These are phyloP conservation scores for Umbelopsis sp. DNA, from an alignment of 371 early-diverging fungal species.

Conservation along the genomic window DNA sequence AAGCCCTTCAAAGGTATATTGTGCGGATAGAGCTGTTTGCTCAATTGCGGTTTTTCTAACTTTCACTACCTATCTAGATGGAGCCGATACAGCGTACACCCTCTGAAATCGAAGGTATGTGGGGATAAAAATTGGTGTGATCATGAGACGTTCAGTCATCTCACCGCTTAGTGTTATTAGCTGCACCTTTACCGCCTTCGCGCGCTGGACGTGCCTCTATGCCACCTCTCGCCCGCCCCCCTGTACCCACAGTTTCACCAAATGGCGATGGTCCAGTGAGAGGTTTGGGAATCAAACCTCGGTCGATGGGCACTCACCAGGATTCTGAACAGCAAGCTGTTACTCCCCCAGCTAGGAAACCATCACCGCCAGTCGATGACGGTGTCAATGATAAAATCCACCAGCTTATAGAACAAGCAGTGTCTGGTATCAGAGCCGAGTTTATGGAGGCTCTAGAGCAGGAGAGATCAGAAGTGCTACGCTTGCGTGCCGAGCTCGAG, in stretches of 20 bases:
- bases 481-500: background rate
- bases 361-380: background rate
- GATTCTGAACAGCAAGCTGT: background rate
- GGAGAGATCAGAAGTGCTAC: background rate
- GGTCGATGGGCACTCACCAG: background rate
- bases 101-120: background rate
- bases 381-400: background rate
- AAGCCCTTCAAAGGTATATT: background rate
- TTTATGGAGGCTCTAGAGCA: conserved; percentile 3
- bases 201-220: background rate
- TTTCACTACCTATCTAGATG: background rate
- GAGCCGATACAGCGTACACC: background rate
- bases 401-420: background rate
- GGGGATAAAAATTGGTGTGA: background rate
- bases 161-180: background rate
- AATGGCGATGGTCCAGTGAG: conserved; percentile 17
- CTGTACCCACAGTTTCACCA: conserved; percentile 22
- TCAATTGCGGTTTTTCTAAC: background rate
- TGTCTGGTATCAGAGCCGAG: background rate
- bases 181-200: background rate
- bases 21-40: background rate
- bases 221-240: background rate
- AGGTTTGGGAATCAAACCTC: background rate
- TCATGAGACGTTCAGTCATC: background rate
- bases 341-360: background rate